phyloP scores from a whole-genome alignment of 2,329 filamentous ascomycete genomes.

The Zalaria obscura region DNA sequence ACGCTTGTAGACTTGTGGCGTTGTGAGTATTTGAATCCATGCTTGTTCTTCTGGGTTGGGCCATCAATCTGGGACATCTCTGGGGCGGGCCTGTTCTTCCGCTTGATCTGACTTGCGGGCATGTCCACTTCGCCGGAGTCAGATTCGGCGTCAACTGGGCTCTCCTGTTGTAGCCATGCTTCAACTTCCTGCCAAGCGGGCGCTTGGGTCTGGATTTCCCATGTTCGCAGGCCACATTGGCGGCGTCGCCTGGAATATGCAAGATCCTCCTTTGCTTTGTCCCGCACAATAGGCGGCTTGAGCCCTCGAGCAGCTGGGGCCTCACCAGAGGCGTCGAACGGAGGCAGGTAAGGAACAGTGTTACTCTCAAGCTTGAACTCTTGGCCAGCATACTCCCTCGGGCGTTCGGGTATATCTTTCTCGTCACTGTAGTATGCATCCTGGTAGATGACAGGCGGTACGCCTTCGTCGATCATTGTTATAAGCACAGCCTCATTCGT shows the following conservation, averaged over 20 bases:
- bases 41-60: constrained; percentile 65
- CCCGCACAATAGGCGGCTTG: constrained; percentile 30
- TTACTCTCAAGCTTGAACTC: constrained; percentile 68
- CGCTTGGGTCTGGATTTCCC: constrained; percentile 62
- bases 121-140: constrained; percentile 14
- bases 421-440: constrained; percentile 77
- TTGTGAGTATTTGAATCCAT: constrained; percentile 78
- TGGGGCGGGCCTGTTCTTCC: constrained; percentile 18
- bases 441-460: constrained; percentile 64
- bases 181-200: constrained; percentile 58
- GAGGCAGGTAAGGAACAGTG: constrained; percentile 64
- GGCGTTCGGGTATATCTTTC: constrained; percentile 62
- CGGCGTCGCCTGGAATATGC: constrained; percentile 38
- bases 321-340: constrained; percentile 51
- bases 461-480: constrained; percentile 42
- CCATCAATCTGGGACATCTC: constrained; percentile 74
- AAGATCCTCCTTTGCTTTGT: constrained; percentile 38
- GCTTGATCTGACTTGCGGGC: constrained; percentile 15
- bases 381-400: constrained; percentile 73
- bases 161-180: constrained; percentile 44
- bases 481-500: constrained; percentile 31
- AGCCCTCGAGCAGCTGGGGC: constrained; percentile 43
- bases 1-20: constrained; percentile 60
- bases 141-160: constrained; percentile 7
- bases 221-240: constrained; percentile 50